Evolutionary conservation across 805 yeast genomes (phyloP), one percentile per base, ranked within the genome.

Genomic region (Sugiyamaella smithiae): DNA sequence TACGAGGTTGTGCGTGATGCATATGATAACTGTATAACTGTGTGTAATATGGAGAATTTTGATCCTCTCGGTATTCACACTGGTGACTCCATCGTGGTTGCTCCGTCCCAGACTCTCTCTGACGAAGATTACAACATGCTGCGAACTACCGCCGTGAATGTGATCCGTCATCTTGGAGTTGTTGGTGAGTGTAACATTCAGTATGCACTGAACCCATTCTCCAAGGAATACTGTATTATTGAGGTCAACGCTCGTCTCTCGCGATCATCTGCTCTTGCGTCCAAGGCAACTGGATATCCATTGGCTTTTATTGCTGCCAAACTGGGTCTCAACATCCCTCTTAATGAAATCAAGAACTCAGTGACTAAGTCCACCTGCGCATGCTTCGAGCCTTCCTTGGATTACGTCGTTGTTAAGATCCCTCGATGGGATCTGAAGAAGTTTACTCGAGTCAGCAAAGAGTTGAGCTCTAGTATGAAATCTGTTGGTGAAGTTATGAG

Each of bases 111-210:
- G 75, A 91, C 99, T 37, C 74, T 91, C 56, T 85, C 96, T 16
- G 98, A 91, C 67, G 97, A 88, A 67, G 99, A 91, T 64, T 91
- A 90, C 74, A 88, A 91, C 73, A 93, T 93, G 98, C 78, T 91
- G 66, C 83, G 99, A 74, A 85, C 97, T 45, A 88, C 99, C 40
- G 99, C 99, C 41, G 93, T 93, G 59, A 93, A 91, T 57, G 96
- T 91, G 55, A 93, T 91, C 60, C 84, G 98, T 70, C 99, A 91
- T 67, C 76, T 91, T 63, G 98, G 98, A 63, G 99, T 91, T 66
- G 98, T 91, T 66, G 99, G 99, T 76, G 99, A 91, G 75, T 91
- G 99, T 78, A 91, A 91, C 74, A 88, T 91, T 63, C 99, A 91
- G 71, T 91, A 91, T 66, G 97, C 98, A 45, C 77, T 91, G 66